Conservation (phyloP, 2,329 filamentous ascomycete species). For the Helicocarpus griseus region DNA sequence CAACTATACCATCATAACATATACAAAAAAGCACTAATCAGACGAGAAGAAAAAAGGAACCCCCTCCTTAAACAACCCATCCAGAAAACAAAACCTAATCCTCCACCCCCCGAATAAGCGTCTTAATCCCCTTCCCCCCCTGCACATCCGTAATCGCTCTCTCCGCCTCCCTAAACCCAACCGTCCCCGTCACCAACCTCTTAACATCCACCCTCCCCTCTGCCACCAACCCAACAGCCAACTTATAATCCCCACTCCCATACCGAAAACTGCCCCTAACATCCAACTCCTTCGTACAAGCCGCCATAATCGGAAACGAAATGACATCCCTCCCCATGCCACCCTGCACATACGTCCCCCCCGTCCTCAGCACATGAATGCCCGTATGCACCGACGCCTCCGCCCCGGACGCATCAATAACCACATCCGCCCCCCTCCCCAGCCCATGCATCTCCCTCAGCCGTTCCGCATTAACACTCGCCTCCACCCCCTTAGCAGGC, state of each 20-base stretch:
- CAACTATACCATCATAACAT: background rate
- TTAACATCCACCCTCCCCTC: constrained; percentile 64
- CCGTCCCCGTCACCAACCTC: constrained; percentile 66
- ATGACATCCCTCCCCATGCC: constrained; percentile 88
- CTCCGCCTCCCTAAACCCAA: constrained; percentile 74
- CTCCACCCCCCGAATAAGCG: constrained; percentile 33
- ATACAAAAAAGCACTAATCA: background rate
- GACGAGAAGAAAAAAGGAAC: background rate
- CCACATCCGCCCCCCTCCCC: constrained; percentile 59
- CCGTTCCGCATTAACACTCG: constrained; percentile 64
- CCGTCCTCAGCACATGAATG: constrained; percentile 59
- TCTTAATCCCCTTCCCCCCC: constrained; percentile 56
- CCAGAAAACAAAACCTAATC: background rate
- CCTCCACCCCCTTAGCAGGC: constrained; percentile 48
- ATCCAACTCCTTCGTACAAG: constrained; percentile 83
- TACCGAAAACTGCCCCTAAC: constrained; percentile 86
- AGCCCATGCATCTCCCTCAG: constrained; percentile 57
- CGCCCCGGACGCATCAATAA: constrained; percentile 71
- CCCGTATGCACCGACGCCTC: constrained; percentile 68
- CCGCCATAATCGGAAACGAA: constrained; percentile 80
- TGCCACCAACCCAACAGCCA: constrained; percentile 68
- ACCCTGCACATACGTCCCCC: constrained; percentile 72
- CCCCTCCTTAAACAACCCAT: background rate
- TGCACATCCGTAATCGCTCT: constrained; percentile 80
- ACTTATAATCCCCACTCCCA: constrained; percentile 74